Base-by-base conservation (phyloP, 2,329 filamentous ascomycete species). In the Leptographium galeiforme region DNA sequence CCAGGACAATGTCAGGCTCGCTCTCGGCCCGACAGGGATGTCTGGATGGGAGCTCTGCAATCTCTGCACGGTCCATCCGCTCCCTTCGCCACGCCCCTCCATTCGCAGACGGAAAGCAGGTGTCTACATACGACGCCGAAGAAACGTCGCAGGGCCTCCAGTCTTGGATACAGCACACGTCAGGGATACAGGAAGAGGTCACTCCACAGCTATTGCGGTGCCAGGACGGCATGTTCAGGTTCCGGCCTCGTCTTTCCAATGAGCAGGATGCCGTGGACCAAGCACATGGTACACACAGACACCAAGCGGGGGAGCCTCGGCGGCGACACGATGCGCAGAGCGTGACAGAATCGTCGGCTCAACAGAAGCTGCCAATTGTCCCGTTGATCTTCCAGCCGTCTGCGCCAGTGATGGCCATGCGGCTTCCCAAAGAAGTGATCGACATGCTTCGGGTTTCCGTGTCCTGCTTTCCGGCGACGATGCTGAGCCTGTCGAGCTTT, bases 391-490 rank as follows among this genome's bases (percentile, higher is more conserved):
- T 33, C 12, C 48, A 36, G 30, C 32, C 36, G 16, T 36, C 46
- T 1, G 8, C 50, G 5, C 51, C 51, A 8, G 40, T 53, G 8
- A 53, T 58, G 1, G 58, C 53, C 6, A 52, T 80, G 7, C 77
- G 74, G 1, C 66, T 81, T 0, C 75, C 77, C 0, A 70, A 73
- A 1, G 71, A 79, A 32, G 68, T 78, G 3, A 63, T 80, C 43
- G 77, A 81, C 55, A 78, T 71, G 0, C 66, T 81, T 5, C 67
- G 73, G 33, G 70, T 78, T 7, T 78, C 73, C 0, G 72, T 79
- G 12, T 66, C 71, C 6, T 79, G 75, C 58, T 82, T 82, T 57
- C 78, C 78, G 0, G 77, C 79, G 58, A 79, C 77, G 1, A 78
- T 80, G 73, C 71, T 81, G 1, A 66, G 75, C 12, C 73, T 76